Percentiles rank a stretch among this genome's conserved stretches.
phyloP scores from a whole-genome alignment of 2,329 filamentous ascomycete genomes.

The Dothistroma pini region DNA sequence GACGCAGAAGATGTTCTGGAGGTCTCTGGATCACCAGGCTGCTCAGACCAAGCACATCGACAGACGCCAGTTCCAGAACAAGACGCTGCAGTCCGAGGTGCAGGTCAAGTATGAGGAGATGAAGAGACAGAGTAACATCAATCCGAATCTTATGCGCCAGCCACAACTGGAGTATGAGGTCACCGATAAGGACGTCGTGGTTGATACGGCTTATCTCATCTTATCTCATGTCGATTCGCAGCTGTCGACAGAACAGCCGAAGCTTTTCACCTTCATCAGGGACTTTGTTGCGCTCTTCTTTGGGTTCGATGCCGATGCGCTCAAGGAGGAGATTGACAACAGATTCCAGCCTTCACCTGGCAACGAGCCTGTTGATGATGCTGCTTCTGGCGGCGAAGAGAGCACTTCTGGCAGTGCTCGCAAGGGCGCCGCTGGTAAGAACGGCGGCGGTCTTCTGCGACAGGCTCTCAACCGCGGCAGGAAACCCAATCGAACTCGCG shows the following conservation, averaged over 20 bases:
- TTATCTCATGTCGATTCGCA: constrained; percentile 43
- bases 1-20: constrained; percentile 91
- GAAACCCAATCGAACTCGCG: constrained; percentile 67
- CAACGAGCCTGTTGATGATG: constrained; percentile 74
- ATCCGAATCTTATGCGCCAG: constrained; percentile 28
- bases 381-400: constrained; percentile 61
- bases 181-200: constrained; percentile 52
- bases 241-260: constrained; percentile 42
- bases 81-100: constrained; percentile 85
- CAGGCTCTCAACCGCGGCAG: constrained; percentile 82
- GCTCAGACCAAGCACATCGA: constrained; percentile 83
- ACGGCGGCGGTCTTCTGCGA: constrained; percentile 72
- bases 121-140: constrained; percentile 54
- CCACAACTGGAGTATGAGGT: constrained; percentile 73
- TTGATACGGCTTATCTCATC: constrained; percentile 46
- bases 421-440: constrained; percentile 36
- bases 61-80: constrained; percentile 80
- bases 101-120: constrained; percentile 92
- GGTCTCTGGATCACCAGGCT: constrained; percentile 94
- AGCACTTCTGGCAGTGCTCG: constrained; percentile 66
- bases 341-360: constrained; percentile 45
- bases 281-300: constrained; percentile 52
- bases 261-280: constrained; percentile 45
- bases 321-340: constrained; percentile 62
- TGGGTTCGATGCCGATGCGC: constrained; percentile 50